Base-by-base conservation (phyloP, 2,329 filamentous ascomycete genomes). In the Pseudogymnoascus sp. region DNA sequence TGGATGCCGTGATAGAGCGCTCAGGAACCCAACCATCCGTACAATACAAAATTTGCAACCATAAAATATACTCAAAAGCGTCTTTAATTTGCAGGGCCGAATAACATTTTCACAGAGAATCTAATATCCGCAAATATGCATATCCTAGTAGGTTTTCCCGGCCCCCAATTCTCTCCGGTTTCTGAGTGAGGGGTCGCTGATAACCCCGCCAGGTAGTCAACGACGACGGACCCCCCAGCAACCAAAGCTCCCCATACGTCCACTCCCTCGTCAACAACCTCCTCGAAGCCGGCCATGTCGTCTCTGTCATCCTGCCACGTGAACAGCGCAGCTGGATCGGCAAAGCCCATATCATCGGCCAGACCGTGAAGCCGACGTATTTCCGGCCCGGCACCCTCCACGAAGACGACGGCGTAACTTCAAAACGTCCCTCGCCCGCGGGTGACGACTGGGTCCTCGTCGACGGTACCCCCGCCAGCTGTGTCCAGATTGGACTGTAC, bases 241-340 rank as follows among this genome's bases (percentile, higher is more conserved):
- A 86, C 63, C 83, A 88, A 70, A 89, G 89, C 38, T 91, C 89
- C 50, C 90, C 90, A 6, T 93, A 93, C 70, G 82, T 93, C 64
- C 88, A 90, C 76, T 86, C 83, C 64, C 81, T 93, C 62, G 81
- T 92, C 43, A 78, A 83, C 63, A 81, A 82, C 60, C 85, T 94
- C 58, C 85, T 91, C 72, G 75, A 79, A 61, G 85, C 87, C 32
- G 91, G 91, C 6, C 93, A 97, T 75, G 81, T 78, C n/a, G 90
- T 97, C 63, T 96, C 91, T 6, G 92, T 99, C 58, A 88, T 94
- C 65, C 83, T 99, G 12, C 94, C 94, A 1, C 85, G 97, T 73
- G 87, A 87, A 6, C 94, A 99, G 76, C 86, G 93, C 64, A 96
- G 91, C 61, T 99, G 94, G 94, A 97, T 99, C 70, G 92, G 92